Base-by-base conservation (phyloP, 140 eudicot genomes). In the Oenanthe javanica region DNA sequence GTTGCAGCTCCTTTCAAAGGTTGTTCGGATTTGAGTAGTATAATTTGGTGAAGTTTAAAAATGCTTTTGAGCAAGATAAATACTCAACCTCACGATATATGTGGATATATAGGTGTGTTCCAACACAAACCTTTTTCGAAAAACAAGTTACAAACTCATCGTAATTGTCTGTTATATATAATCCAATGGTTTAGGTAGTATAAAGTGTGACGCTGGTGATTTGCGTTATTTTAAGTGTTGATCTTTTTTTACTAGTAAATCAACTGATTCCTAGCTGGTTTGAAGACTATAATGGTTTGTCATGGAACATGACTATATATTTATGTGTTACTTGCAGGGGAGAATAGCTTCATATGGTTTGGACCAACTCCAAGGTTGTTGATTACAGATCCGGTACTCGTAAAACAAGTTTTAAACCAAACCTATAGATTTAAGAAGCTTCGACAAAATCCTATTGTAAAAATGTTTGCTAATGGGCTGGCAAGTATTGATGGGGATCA, bases 341-440 rank as follows among this genome's bases (percentile, higher is more conserved):
- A 77, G 70, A 27, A 49, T 54, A 31, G 23, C 13, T 77, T 54
- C n/a, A 55, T 54, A 31, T 77, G 80, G 80, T 38, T 77, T 31
- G 80, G 80, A 54, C 71, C 80, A 14, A 77, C 64, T 25, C 69
- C 80, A 2, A 77, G 66, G 43, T 63, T 77, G 71, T 42, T 51
- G 10, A 77, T 77, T 0, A 51, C 61, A 46, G 80, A 77, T 45
- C 80, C 80, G 2, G 80, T 13, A 5, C 66, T 77, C 6, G 61
- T 77, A 54, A 77, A 77, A 54, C 70, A 77, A 2, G 43, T 77
- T 7, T 36, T 77, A 47, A 38, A 43, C 13, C 59, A 51, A 13
- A 25, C 40, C 43, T 23, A 36, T 8, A 51, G 19, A 23, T 77
- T 77, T 25, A 23, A 77, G 42, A 77, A 77, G 70, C 50, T 42